Conservation (phyloP, 2,329 filamentous ascomycete genomes). For the Fusarium ramigenum region DNA sequence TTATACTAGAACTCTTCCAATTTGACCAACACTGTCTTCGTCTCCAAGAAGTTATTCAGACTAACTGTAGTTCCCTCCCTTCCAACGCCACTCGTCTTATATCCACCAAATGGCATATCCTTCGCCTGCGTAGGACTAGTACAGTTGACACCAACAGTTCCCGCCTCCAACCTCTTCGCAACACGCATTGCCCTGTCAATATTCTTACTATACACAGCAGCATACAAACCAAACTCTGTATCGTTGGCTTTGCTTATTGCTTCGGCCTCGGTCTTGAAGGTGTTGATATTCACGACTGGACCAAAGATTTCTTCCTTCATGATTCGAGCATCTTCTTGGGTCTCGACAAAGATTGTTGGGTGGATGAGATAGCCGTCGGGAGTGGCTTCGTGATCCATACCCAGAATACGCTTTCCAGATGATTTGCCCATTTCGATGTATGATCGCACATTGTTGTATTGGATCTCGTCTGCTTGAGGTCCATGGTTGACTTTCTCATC, state of each 20-base stretch:
- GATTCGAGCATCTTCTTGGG: slow-evolving; percentile 49
- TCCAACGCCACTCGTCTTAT: slow-evolving; percentile 3
- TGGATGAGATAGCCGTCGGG: slow-evolving; percentile 1
- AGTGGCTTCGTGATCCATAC: not conserved
- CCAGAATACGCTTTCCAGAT: not conserved
- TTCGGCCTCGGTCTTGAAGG: slow-evolving; percentile 47
- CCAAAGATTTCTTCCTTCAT: slow-evolving; percentile 73
- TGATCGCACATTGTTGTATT: slow-evolving; percentile 4
- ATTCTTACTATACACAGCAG: slow-evolving; percentile 65
- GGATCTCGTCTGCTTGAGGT: slow-evolving; percentile 8
- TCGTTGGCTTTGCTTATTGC: slow-evolving; percentile 49
- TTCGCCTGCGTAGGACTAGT: slow-evolving; percentile 30
- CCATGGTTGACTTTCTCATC: slow-evolving; percentile 1
- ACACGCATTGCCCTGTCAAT: slow-evolving; percentile 55
- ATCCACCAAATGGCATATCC: slow-evolving; percentile 24
- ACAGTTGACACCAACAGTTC: slow-evolving; percentile 67
- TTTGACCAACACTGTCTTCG: slow-evolving; percentile 22
- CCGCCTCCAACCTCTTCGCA: slow-evolving; percentile 64
- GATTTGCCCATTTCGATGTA: slow-evolving; percentile 16
- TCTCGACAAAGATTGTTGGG: slow-evolving; percentile 28
- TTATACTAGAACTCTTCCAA: not conserved
- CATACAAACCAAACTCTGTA: slow-evolving; percentile 64
- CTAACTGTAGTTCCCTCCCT: slow-evolving; percentile 11
- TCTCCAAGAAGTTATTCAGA: slow-evolving; percentile 25
- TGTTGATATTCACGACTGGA: slow-evolving; percentile 68